phyloP scores from a whole-genome alignment of 2,329 filamentous ascomycete species.

The Shiraia bambusicola region DNA sequence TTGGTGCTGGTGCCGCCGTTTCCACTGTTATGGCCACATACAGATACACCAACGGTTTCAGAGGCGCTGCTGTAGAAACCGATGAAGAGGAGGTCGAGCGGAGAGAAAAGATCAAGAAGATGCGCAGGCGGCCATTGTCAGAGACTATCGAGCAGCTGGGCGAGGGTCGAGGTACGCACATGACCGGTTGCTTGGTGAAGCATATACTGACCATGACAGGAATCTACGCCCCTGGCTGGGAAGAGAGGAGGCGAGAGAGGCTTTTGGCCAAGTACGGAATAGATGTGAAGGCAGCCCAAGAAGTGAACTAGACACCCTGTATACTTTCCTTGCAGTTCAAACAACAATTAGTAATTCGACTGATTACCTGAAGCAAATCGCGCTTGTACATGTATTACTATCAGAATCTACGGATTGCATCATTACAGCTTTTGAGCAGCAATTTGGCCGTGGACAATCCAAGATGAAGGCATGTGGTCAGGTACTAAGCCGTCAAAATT shows the following conservation, averaged over 20 bases:
- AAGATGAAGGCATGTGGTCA: too few species aligned
- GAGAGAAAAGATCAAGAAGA: conserved; percentile 73
- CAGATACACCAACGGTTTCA: conserved; percentile 65
- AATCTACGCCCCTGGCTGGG: conserved; percentile 78
- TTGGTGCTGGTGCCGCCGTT: conserved; percentile 66
- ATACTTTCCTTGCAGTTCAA: conserved; percentile 26
- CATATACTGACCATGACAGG: conserved; percentile 55
- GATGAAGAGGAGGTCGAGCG: conserved; percentile 70
- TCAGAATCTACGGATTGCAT: conserved; percentile 3
- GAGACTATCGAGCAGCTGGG: conserved; percentile 81
- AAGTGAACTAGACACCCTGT: conserved; percentile 17
- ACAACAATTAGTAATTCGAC: conserved; percentile 9
- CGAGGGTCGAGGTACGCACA: conserved; percentile 75
- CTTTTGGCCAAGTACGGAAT: conserved; percentile 86
- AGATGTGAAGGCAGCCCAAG: conserved; percentile 59
- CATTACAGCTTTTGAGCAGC: too few species aligned
- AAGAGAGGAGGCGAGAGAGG: conserved; percentile 77
- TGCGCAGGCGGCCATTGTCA: conserved; percentile 71
- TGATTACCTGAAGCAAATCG: conserved; percentile 7
- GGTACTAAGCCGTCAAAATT: too few species aligned
- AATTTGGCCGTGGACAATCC: too few species aligned
- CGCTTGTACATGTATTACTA: conserved; percentile 22
- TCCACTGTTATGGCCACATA: conserved; percentile 63
- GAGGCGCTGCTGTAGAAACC: conserved; percentile 59
- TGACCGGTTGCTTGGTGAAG: conserved; percentile 1